These are phyloP conservation scores for Neurospora sublineolata DNA, from an alignment of 495 filamentous ascomycete species.

Conservation along the genomic window DNA sequence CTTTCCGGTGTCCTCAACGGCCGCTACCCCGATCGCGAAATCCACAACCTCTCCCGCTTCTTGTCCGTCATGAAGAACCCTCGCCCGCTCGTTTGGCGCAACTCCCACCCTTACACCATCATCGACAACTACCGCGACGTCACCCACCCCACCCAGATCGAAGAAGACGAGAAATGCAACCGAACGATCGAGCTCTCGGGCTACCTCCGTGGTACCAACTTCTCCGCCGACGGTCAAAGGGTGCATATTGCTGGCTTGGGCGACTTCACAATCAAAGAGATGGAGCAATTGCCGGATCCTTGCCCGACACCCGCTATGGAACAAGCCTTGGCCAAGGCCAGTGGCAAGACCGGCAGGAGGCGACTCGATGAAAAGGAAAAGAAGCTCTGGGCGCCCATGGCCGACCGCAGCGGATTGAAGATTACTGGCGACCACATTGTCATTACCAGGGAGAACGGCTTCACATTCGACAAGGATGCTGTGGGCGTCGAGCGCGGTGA, in stretches of 20 bases:
- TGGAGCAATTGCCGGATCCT: slow-evolving; percentile 83
- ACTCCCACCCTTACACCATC: slow-evolving; percentile 85
- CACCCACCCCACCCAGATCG: slow-evolving; percentile 81
- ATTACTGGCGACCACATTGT: slow-evolving; percentile 48
- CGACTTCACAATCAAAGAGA: slow-evolving; percentile 73
- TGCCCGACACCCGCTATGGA: slow-evolving; percentile 90
- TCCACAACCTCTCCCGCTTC: slow-evolving; percentile 90
- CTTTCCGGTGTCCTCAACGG: slow-evolving; percentile 91
- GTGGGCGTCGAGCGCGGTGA: slow-evolving; percentile 65
- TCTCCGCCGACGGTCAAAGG: slow-evolving; percentile 71
- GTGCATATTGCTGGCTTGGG: slow-evolving; percentile 91
- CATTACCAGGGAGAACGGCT: slow-evolving; percentile 47
- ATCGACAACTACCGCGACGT: slow-evolving; percentile 91
- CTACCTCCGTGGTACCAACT: slow-evolving; percentile 92
- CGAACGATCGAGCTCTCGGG: slow-evolving; percentile 84
- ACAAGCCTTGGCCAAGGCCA: slow-evolving; percentile 66
- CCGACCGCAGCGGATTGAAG: slow-evolving; percentile 83
- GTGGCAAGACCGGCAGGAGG: slow-evolving; percentile 64
- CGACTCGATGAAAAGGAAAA: slow-evolving; percentile 92
- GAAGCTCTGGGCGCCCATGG: slow-evolving; percentile 92
- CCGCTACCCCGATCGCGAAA: slow-evolving; percentile 89
- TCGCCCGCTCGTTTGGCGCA: slow-evolving; percentile 88
- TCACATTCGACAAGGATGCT: slow-evolving; percentile 65
- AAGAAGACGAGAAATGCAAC: slow-evolving; percentile 79
- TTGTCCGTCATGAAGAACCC: slow-evolving; percentile 98